Conservation (phyloP, 2,329 filamentous ascomycete species). For the Nemania abortiva region DNA sequence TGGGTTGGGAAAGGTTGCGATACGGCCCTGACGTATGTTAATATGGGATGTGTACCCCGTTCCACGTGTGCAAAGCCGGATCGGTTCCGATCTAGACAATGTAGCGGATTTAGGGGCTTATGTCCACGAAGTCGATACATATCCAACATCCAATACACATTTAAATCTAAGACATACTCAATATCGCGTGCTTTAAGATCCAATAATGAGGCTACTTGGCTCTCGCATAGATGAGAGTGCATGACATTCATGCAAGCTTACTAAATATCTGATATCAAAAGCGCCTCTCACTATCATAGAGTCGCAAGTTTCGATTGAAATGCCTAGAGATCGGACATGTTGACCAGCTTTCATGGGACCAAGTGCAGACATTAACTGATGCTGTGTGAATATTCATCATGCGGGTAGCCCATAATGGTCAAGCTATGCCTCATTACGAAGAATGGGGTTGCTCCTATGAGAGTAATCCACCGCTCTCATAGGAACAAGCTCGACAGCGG, state of each 20-base stretch:
- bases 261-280: too few relatives aligned
- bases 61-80: background rate
- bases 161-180: background rate
- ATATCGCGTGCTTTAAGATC: background rate
- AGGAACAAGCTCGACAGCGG: background rate
- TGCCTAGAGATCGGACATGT: too few relatives aligned
- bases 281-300: too few relatives aligned
- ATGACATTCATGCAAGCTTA: too few relatives aligned
- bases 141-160: background rate
- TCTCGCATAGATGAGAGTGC: too few relatives aligned
- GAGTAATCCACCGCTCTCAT: background rate
- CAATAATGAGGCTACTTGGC: background rate
- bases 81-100: background rate
- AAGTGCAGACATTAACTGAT: too few relatives aligned
- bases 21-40: background rate
- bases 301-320: too few relatives aligned
- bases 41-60: background rate
- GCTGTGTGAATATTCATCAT: too few relatives aligned
- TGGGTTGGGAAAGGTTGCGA: background rate
- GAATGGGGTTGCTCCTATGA: too few relatives aligned
- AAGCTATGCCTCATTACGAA: too few relatives aligned
- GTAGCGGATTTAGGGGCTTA: conserved; percentile 24
- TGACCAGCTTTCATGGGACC: too few relatives aligned
- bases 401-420: too few relatives aligned
- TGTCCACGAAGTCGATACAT: conserved; percentile 17